phyloP scores from a whole-genome alignment of 345 rosid species.

The Eucalyptus camaldulensis region DNA sequence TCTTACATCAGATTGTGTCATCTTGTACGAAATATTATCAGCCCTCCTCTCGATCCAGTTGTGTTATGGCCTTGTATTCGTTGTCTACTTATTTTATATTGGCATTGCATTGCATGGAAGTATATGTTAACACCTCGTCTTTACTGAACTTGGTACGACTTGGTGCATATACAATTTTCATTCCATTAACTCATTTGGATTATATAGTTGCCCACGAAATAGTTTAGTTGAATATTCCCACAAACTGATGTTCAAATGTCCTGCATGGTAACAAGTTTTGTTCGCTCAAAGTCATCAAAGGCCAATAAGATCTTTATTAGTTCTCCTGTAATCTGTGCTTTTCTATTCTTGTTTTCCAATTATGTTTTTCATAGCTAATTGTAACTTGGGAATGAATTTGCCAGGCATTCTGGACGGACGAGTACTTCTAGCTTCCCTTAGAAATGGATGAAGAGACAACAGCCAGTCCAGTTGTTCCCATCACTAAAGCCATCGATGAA shows the following conservation, averaged over 20 bases:
- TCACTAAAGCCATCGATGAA: conserved; percentile 24
- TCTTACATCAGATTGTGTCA: not conserved
- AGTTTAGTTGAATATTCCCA: not conserved
- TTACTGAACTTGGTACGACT: not conserved
- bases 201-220: not conserved
- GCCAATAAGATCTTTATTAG: not conserved
- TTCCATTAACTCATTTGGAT: not conserved
- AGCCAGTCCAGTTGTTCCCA: conserved; percentile 42
- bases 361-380: not conserved
- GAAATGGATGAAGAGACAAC: conserved; percentile 54
- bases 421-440: not conserved
- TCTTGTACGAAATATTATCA: not conserved
- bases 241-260: not conserved
- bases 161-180: not conserved
- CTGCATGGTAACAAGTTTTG: not conserved
- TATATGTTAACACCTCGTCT: not conserved
- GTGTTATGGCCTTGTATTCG: not conserved
- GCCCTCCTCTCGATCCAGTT: not conserved
- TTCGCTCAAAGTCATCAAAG: not conserved
- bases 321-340: not conserved
- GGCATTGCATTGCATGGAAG: not conserved
- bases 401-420: not conserved
- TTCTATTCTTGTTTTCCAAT: not conserved
- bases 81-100: not conserved
- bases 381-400: not conserved